phyloP scores from a whole-genome alignment of 805 yeast genomes.

The Ogataea parapolymorpha region DNA sequence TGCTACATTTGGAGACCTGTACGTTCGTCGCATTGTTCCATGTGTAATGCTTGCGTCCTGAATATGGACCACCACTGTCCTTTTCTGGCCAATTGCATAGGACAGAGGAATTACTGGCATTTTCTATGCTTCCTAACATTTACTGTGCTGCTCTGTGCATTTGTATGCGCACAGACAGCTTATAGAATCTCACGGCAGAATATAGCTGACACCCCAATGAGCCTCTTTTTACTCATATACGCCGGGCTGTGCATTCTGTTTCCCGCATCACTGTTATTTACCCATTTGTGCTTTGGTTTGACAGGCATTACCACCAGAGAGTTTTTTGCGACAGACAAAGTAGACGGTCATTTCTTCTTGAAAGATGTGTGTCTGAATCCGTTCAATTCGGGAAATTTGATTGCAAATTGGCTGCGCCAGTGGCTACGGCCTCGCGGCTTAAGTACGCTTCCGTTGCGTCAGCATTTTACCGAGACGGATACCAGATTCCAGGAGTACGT shows the following conservation, averaged over 20 bases:
- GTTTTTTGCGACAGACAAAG: slow-evolving; percentile 47
- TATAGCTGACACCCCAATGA: slow-evolving; percentile 32
- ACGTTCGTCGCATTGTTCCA: slow-evolving; percentile 69
- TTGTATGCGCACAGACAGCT: slow-evolving; percentile 31
- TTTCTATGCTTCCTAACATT: slow-evolving; percentile 51
- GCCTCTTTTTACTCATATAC: slow-evolving; percentile 53
- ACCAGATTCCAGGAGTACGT: slow-evolving; percentile 32
- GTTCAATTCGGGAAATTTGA: slow-evolving; percentile 33
- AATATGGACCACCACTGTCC: slow-evolving; percentile 62
- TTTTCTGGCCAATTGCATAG: slow-evolving; percentile 74
- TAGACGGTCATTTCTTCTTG: slow-evolving; percentile 20
- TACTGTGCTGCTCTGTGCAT: slow-evolving; percentile 30
- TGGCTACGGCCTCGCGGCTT: slow-evolving; percentile 40
- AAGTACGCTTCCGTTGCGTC: slow-evolving; percentile 31
- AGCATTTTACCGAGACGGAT: slow-evolving; percentile 35
- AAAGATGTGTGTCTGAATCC: slow-evolving; percentile 36
- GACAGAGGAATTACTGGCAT: slow-evolving; percentile 64
- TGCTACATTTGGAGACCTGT: slow-evolving; percentile 79
- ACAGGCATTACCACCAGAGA: slow-evolving; percentile 73
- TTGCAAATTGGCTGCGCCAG: slow-evolving; percentile 32
- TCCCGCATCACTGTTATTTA: slow-evolving; percentile 50
- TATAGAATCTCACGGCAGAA: slow-evolving; percentile 20
- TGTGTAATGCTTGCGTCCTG: slow-evolving; percentile 62
- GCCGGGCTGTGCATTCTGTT: slow-evolving; percentile 46
- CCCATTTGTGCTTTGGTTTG: slow-evolving; percentile 53